Base-by-base conservation (phyloP, 495 filamentous ascomycete species). In the Entonaema liquescens region DNA sequence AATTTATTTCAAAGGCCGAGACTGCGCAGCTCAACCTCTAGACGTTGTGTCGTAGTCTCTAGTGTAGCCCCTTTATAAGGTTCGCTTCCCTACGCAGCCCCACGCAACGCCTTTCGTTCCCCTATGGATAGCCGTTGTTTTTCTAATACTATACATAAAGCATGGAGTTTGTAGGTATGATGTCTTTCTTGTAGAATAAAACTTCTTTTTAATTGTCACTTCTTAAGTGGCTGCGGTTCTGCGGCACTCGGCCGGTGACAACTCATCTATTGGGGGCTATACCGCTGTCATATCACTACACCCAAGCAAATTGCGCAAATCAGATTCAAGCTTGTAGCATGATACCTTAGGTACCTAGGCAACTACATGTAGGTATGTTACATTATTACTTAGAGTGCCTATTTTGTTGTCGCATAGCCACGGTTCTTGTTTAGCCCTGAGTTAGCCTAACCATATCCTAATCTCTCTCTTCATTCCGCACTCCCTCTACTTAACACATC, bases 21-120 rank as follows among this genome's bases (percentile, higher is more conserved):
- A 79, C 76, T 3, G 74, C 76, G 8, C 63, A 78, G 52, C 76
- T 79, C 19, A 73, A 63, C 50, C 74, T 79, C 35, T 79, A 64
- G 47, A 9, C 31, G 3, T 8, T 26, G 8, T 8, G n/a, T 31
- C 5, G 5, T 47, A 55, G 19, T 11, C 26, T 33, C 15, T 12
- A 5, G 11, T 23, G 23, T 25, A 25, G 25, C 1, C n/a, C 7
- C 35, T 17, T 31, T 33, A 4, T 28, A 8, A 17, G 53, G 12
- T 31, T 8, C 9, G 50, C 50, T 17, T 17, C 52, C 28, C 3
- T 56, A 35, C 28, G 13, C 9, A 5, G 15, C 29, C 17, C 28
- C 3, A 28, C 0, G 12, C 8, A 11, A 2, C 12, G 3, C 23
- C 23, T 53, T 53, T 17, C 3, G 0, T 29, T 53, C 25, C 12